These are phyloP conservation scores for Ophiostoma australiae DNA, from an alignment of 2,329 filamentous ascomycete genomes.

Conservation along the genomic window DNA sequence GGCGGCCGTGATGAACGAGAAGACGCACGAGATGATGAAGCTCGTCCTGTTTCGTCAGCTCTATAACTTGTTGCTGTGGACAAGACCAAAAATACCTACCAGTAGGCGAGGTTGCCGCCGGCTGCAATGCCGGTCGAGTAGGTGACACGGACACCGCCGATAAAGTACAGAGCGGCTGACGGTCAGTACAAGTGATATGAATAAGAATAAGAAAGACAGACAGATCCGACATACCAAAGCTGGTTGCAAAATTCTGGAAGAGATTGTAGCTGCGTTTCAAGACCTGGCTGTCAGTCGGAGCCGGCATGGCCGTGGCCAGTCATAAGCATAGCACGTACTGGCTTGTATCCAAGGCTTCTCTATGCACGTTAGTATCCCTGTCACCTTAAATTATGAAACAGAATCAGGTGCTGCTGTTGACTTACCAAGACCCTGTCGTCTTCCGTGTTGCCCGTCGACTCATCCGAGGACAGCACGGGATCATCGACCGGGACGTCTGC, in stretches of 20 bases:
- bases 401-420: not conserved
- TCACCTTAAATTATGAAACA: not conserved
- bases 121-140: slow-evolving; percentile 24
- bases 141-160: slow-evolving; percentile 25
- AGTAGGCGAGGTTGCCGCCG: slow-evolving; percentile 25
- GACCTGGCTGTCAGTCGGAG: not conserved
- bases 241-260: slow-evolving; percentile 24
- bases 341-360: slow-evolving; percentile 9
- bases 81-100: not conserved
- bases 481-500: not conserved
- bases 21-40: slow-evolving; percentile 22
- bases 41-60: not conserved
- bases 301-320: not conserved
- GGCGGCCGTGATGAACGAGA: slow-evolving; percentile 23
- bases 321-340: not conserved
- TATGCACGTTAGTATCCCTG: not conserved
- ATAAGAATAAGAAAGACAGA: not conserved
- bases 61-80: not conserved
- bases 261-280: slow-evolving; percentile 24
- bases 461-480: not conserved
- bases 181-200: not conserved
- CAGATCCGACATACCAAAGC: slow-evolving; percentile 9
- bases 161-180: slow-evolving; percentile 24
- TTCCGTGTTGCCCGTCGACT: slow-evolving; percentile 4
- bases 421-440: slow-evolving; percentile 9